A percentile compares a stretch with the other conserved stretches of the same genome.
Conservation (phyloP, 768 basidiomycete species). For the Boletus sensibilis region DNA sequence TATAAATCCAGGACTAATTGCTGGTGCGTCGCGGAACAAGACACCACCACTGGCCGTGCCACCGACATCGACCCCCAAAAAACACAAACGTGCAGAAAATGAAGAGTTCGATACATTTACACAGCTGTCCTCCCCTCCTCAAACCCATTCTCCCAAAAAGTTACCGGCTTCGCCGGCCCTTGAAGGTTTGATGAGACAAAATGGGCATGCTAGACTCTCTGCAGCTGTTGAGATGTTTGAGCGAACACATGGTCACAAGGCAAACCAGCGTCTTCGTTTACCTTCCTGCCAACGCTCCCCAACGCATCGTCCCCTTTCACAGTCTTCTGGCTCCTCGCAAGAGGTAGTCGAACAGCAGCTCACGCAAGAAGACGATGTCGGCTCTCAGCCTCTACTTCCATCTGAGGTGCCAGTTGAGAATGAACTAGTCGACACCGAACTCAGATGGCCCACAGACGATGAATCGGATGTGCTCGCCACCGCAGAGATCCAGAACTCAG, state of each 20-base stretch:
- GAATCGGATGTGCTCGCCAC: constrained; percentile 6
- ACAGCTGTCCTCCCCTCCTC: constrained; percentile 24
- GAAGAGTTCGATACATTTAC: constrained; percentile 17
- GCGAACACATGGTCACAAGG: constrained; percentile 3
- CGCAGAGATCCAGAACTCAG: neutral
- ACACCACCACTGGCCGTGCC: constrained; percentile 1
- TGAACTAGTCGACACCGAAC: constrained; percentile 17
- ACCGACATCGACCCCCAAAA: neutral
- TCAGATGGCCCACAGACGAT: constrained; percentile 31
- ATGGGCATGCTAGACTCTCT: constrained; percentile 3
- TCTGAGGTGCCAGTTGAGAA: constrained; percentile 1
- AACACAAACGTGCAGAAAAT: neutral
- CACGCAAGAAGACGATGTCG: constrained; percentile 38
- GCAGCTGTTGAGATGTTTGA: constrained; percentile 24
- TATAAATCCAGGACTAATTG: constrained; percentile 4
- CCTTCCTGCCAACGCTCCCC: constrained; percentile 7
- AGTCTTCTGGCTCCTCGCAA: constrained; percentile 38
- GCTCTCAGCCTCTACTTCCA: neutral
- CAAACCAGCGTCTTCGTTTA: neutral
- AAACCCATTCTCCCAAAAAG: constrained; percentile 7
- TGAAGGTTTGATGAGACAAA: constrained; percentile 15
- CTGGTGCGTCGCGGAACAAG: neutral
- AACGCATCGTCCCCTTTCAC: constrained; percentile 15
- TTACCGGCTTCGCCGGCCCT: constrained; percentile 23
- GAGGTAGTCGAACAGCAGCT: constrained; percentile 49